Percentiles rank a stretch among this genome's conserved stretches.
Evolutionary conservation across 306 rosid species (phyloP).

Genomic region (Begonia loranthoides): DNA sequence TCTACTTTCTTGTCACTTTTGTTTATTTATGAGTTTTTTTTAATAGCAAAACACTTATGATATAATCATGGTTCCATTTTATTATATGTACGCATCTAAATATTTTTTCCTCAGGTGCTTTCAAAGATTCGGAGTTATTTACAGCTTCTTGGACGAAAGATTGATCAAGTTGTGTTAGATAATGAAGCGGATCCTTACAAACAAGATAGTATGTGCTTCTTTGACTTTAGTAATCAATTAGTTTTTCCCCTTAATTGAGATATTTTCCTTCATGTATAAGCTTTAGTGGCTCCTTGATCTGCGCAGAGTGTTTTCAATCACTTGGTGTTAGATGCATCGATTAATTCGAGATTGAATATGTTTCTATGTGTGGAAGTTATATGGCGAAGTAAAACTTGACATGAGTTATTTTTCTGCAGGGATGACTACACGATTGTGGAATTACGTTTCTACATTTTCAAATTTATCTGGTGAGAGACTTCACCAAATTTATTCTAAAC

Average conservation of each 20-base stretch:
- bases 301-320: background rate
- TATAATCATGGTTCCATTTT: background rate
- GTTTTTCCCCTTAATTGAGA: background rate
- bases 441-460: conserved; percentile 89
- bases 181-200: conserved; percentile 70
- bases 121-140: conserved; percentile 77
- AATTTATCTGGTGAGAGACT: conserved; percentile 96
- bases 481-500: conserved; percentile 82
- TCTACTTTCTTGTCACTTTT: conserved; percentile 1
- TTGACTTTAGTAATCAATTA: background rate
- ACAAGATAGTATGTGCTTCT: conserved; percentile 75
- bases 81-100: background rate
- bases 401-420: conserved; percentile 24
- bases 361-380: background rate
- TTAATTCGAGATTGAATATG: background rate
- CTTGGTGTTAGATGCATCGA: no score
- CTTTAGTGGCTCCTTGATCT: background rate
- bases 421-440: conserved; percentile 93
- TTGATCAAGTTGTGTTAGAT: conserved; percentile 73
- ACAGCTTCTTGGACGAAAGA: conserved; percentile 90
- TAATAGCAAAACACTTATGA: no score
- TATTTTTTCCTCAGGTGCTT: conserved; percentile 51
- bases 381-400: no score
- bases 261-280: background rate
- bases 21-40: conserved; percentile 4